phyloP scores from a whole-genome alignment of 352 stramenopile genomes.

The Phytophthora idaei region DNA sequence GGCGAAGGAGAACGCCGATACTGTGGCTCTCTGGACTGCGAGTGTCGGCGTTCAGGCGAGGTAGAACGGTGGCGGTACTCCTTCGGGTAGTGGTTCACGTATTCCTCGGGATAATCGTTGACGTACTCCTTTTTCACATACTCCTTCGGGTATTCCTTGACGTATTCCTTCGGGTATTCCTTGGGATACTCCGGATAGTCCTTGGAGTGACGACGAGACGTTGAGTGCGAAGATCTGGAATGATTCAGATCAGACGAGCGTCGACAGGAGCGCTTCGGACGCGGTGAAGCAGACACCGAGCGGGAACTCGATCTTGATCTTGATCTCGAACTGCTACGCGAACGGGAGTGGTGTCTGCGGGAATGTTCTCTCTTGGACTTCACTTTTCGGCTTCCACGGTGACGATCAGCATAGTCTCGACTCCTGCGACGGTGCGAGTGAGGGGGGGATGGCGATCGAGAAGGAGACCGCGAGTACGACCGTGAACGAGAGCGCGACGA shows the following conservation, averaged over 20 bases:
- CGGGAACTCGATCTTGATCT: slow-evolving; percentile 44
- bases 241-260: slow-evolving; percentile 32
- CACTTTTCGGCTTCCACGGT: slow-evolving; percentile 23
- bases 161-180: slow-evolving; percentile 16
- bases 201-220: slow-evolving; percentile 26
- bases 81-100: slow-evolving; percentile 23
- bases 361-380: slow-evolving; percentile 26
- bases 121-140: slow-evolving; percentile 25
- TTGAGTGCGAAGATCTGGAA: slow-evolving; percentile 27
- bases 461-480: slow-evolving; percentile 39
- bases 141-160: slow-evolving; percentile 27
- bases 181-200: slow-evolving; percentile 22
- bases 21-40: slow-evolving; percentile 22
- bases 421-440: slow-evolving; percentile 29
- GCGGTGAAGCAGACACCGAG: slow-evolving; percentile 36
- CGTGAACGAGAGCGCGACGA: slow-evolving; percentile 47
- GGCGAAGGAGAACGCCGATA: slow-evolving; percentile 28
- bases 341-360: slow-evolving; percentile 35
- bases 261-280: slow-evolving; percentile 32
- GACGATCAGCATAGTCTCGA: slow-evolving; percentile 27
- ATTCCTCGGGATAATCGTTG: slow-evolving; percentile 24
- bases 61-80: slow-evolving; percentile 26
- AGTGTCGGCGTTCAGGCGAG: slow-evolving; percentile 28
- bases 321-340: slow-evolving; percentile 45
- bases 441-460: slow-evolving; percentile 28